Conservation (phyloP, 139 green algal species). For the Chlorella sp. region DNA sequence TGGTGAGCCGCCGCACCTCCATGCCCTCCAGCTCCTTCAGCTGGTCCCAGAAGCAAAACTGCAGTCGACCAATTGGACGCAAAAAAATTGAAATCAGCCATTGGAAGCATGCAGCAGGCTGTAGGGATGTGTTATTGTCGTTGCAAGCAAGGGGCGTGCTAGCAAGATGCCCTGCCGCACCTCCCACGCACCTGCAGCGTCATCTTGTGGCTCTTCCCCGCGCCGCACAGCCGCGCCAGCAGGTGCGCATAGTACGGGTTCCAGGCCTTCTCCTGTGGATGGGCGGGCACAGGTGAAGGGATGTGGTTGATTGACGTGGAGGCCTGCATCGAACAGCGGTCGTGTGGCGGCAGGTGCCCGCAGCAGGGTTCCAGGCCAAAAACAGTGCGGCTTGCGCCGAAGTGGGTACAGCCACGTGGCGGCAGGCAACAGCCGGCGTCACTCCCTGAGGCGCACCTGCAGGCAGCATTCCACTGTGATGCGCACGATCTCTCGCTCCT, state of each 20-base stretch:
- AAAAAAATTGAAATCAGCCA: neutral
- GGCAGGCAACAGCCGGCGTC: too few species aligned
- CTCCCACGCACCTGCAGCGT: slow-evolving; percentile 53
- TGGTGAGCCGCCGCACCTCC: slow-evolving; percentile 50
- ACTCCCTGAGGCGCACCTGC: too few species aligned
- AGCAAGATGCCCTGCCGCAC: too few species aligned
- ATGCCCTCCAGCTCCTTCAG: slow-evolving; percentile 60
- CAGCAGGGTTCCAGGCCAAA: too few species aligned
- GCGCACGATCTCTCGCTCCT: slow-evolving; percentile 77
- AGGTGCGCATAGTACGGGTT: slow-evolving; percentile 88
- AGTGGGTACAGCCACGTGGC: too few species aligned
- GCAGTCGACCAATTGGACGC: neutral
- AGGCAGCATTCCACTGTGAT: slow-evolving; percentile 86
- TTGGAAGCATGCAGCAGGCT: neutral
- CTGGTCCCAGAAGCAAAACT: slow-evolving; percentile 88
- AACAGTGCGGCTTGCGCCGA: too few species aligned
- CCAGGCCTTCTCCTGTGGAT: slow-evolving; percentile 58
- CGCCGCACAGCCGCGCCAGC: slow-evolving; percentile 58
- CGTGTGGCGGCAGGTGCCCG: too few species aligned
- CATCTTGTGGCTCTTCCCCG: slow-evolving; percentile 66
- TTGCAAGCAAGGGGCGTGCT: too few species aligned
- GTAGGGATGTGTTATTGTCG: neutral
- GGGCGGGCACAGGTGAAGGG: too few species aligned
- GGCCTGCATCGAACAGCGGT: too few species aligned
- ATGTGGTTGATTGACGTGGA: too few species aligned